These are phyloP conservation scores for Silene latifolia DNA, from an alignment of 148 eudicot species.

Conservation along the genomic window DNA sequence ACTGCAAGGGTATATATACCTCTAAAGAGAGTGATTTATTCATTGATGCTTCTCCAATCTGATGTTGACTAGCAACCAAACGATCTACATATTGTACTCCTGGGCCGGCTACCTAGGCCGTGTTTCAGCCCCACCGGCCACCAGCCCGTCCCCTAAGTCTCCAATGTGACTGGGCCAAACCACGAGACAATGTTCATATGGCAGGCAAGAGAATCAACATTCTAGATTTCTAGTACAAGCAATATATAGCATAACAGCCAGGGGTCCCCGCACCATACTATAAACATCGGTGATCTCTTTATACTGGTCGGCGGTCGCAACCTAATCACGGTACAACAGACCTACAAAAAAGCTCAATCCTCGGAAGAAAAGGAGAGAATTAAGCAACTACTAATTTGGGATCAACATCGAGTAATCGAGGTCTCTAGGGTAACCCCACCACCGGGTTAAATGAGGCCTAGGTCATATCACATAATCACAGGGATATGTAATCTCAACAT, in stretches of 20 bases:
- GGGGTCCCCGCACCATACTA: not conserved
- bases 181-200: conserved; percentile 18
- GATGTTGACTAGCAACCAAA: conserved; percentile 16
- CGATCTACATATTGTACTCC: conserved; percentile 9
- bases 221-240: not conserved
- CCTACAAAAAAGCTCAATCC: too few species aligned
- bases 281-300: too few species aligned
- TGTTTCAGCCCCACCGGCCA: conserved; percentile 4
- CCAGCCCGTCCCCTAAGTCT: too few species aligned
- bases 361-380: too few species aligned
- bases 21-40: too few species aligned
- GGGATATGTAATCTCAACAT: conserved; percentile 30
- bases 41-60: too few species aligned
- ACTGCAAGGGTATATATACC: too few species aligned
- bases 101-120: conserved; percentile 16
- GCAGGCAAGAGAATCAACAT: conserved; percentile 24
- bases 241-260: not conserved
- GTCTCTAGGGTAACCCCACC: conserved; percentile 11
- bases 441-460: conserved; percentile 16
- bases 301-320: too few species aligned
- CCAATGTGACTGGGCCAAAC: conserved; percentile 15
- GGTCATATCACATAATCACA: conserved; percentile 16
- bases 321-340: not conserved
- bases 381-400: too few species aligned
- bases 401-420: too few species aligned